Base-by-base conservation (phyloP, 345 rosid genomes). In the Linum lewisii region DNA sequence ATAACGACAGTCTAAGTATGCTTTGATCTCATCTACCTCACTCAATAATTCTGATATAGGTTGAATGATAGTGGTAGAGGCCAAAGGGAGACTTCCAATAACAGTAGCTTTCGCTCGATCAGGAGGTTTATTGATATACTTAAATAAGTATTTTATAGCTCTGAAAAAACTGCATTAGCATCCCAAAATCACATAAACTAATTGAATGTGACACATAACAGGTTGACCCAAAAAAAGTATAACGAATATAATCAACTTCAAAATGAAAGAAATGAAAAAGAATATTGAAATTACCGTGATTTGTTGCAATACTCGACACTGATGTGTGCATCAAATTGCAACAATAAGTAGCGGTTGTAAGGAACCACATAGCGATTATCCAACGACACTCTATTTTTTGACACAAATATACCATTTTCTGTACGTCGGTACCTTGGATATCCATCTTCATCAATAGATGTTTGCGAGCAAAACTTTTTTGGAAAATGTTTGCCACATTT, bases 1-100 rank as follows among this genome's bases (percentile, higher is more conserved):
- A 24, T 64, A 65, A 25, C 65, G 32, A 16, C 66, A 45, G 25
- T 70, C 63, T 2, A 70, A 16, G 19, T 20, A 60, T 0, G 9
- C 1, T 26, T 65, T 55, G 0, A 64, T 65, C 21, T 70, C 62
- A 44, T 60, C 58, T 2, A 16, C 13, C n/a, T 34, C 38, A 9
- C 4, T 4, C 38, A 34, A 9, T 34, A 34, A 9, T 9, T 4
- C 6, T 9, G 6, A 9, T 4, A 34, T 4, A 34, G 9, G 38
- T 9, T 34, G 6, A 4, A 4, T 34, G 6, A 34, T 34, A 34
- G 4, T 34, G 4, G 38, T 34, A 4, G 9, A 34, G 4, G n/a
- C n/a, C n/a, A n/a, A n/a, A n/a, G n/a, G n/a, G n/a, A 4, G 38
- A 34, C 9, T 34, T 4, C 6, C 38, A 4, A 9, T 4, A 34